phyloP scores from a whole-genome alignment of 1,284 basidiomycete genomes.

The Pulveroboletus sp. region DNA sequence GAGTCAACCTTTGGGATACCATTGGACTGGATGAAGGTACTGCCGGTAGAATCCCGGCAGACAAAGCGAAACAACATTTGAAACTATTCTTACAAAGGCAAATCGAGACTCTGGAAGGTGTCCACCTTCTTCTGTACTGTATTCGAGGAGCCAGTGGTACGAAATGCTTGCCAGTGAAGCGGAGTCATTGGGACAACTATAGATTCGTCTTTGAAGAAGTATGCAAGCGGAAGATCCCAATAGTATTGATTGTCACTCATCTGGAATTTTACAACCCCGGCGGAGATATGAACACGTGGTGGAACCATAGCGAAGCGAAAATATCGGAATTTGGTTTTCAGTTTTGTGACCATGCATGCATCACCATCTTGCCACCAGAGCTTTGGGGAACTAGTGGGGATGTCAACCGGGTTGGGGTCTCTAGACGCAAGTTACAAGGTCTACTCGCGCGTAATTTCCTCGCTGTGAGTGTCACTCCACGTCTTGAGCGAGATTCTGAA shows the following conservation, averaged over 20 bases:
- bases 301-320: constrained; percentile 9
- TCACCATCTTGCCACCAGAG: constrained; percentile 16
- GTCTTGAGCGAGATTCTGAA: background rate
- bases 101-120: constrained; percentile 16
- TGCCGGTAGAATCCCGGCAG: constrained; percentile 13
- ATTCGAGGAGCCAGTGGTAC: constrained; percentile 19
- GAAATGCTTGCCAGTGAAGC: constrained; percentile 19
- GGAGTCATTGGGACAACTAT: constrained; percentile 18
- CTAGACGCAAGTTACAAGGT: constrained; percentile 15
- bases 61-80: constrained; percentile 15
- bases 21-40: constrained; percentile 27
- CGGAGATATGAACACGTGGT: constrained; percentile 30
- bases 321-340: constrained; percentile 19
- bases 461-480: constrained; percentile 13
- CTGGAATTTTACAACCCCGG: constrained; percentile 20
- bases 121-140: constrained; percentile 29
- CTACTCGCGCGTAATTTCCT: constrained; percentile 17
- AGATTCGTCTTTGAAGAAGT: constrained; percentile 21
- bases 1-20: constrained; percentile 30
- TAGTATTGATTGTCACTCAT: constrained; percentile 25
- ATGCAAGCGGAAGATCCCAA: constrained; percentile 24
- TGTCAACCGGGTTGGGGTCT: constrained; percentile 2
- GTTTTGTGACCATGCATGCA: constrained; percentile 27
- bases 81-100: constrained; percentile 23
- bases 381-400: background rate